These are phyloP conservation scores for Plenodomus tracheiphilus DNA, from an alignment of 2,329 filamentous ascomycete genomes.

Conservation along the genomic window DNA sequence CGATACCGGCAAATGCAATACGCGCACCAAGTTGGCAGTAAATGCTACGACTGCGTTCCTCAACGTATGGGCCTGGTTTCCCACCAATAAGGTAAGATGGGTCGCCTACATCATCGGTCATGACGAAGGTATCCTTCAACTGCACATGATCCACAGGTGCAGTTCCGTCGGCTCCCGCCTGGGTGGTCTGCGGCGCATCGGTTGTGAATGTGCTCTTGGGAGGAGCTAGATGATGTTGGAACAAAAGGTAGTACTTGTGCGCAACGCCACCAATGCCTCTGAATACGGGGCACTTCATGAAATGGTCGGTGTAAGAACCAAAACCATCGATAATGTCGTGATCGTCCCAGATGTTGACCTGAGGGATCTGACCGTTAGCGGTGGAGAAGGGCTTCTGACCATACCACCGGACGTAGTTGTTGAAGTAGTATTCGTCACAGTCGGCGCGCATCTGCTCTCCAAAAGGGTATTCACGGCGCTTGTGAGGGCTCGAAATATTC, in stretches of 20 bases:
- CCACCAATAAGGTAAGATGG: slow-evolving; percentile 77
- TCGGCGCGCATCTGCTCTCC: slow-evolving; percentile 64
- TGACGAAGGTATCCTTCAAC: slow-evolving; percentile 73
- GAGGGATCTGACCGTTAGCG: slow-evolving; percentile 64
- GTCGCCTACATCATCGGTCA: slow-evolving; percentile 61
- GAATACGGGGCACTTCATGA: slow-evolving; percentile 68
- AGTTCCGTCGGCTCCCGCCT: slow-evolving; percentile 49
- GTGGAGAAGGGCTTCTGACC: slow-evolving; percentile 65
- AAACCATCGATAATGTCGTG: slow-evolving; percentile 70
- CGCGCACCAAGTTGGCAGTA: slow-evolving; percentile 67
- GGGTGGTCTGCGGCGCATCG: slow-evolving; percentile 62
- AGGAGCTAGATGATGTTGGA: slow-evolving; percentile 79
- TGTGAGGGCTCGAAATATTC: slow-evolving; percentile 62
- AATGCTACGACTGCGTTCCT: slow-evolving; percentile 63
- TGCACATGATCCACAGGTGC: slow-evolving; percentile 69
- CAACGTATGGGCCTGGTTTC: slow-evolving; percentile 70
- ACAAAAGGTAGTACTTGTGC: slow-evolving; percentile 65
- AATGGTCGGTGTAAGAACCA: slow-evolving; percentile 67
- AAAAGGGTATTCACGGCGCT: slow-evolving; percentile 64
- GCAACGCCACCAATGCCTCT: slow-evolving; percentile 65
- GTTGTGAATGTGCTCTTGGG: slow-evolving; percentile 85
- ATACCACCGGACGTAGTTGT: slow-evolving; percentile 69
- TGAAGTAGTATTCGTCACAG: slow-evolving; percentile 65
- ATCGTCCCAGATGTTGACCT: slow-evolving; percentile 69
- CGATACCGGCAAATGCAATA: slow-evolving; percentile 64